Evolutionary conservation across 2,329 filamentous ascomycete genomes (phyloP), one percentile per base, ranked within the genome.

Genomic region (Talaromyces marneffei): DNA sequence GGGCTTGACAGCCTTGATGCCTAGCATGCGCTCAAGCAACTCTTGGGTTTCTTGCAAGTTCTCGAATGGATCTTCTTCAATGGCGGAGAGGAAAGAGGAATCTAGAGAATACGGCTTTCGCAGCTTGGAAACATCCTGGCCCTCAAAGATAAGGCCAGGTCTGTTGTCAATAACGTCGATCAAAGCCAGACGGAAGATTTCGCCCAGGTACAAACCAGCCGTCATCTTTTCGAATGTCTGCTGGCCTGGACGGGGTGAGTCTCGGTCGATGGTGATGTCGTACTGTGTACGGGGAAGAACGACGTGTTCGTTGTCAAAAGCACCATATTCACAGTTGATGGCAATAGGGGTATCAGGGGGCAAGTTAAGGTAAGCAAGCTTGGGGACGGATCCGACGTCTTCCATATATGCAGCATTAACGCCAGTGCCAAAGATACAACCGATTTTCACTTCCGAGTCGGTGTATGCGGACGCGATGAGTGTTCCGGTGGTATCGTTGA

Each of bases 401-500:
- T 99, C 94, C 89, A 99, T 96, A 80, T 99, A 99, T 40, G 94
- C 94, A 42, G 93, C 94, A 71, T 99, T 99, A 80, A 94, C 97
- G 63, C 94, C 94, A 12, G 94, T 99, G 69, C 94, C 94, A 71
- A 99, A 99, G 73, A 99, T 99, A 77, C 93, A 97, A 60, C 94
- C 94, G 70, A 97, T 94, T 78, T 87, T 92, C 85, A 97, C 95
- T 68, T 87, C 86, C 50, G 87, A 80, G 73, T 99, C 92, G n/a
- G 93, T 97, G 78, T 99, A 99, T 31, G 91, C 89, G 27, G 93
- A 97, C 64, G 94, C 94, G 71, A 99, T 96, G 70, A 99, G 81
- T 33, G 94, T 99, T 70, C 94, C 94, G 18, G 93, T 97, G 53
- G 94, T 99, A 75, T 99, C 94, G 75, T 99, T 99, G 79, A 97